These are phyloP conservation scores for Phialophora chinensis DNA, from an alignment of 2,329 filamentous ascomycete genomes.

Conservation along the genomic window DNA sequence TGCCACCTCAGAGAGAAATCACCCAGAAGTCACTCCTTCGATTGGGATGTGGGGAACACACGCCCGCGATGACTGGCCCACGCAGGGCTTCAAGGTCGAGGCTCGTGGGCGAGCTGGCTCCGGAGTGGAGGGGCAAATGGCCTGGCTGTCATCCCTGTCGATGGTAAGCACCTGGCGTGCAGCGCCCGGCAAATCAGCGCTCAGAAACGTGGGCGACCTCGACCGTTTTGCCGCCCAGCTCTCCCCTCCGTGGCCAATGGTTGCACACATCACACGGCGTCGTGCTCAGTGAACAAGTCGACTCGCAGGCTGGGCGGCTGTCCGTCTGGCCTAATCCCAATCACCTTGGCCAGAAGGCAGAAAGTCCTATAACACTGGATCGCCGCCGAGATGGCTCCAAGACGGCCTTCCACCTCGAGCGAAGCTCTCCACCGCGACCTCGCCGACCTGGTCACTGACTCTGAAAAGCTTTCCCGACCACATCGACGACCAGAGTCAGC, in stretches of 20 bases:
- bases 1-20: background rate
- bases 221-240: conserved; percentile 1
- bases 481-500: conserved; percentile 10
- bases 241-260: background rate
- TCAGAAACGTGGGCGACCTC: background rate
- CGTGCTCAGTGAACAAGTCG: background rate
- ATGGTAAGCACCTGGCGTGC: background rate
- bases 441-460: conserved; percentile 21
- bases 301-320: conserved; percentile 23
- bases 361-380: conserved; percentile 19
- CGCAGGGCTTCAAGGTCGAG: background rate
- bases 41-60: background rate
- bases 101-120: background rate
- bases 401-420: conserved; percentile 23
- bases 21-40: background rate
- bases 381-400: conserved; percentile 14
- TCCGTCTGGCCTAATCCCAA: conserved; percentile 22
- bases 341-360: conserved; percentile 7
- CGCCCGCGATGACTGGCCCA: background rate
- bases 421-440: conserved; percentile 23
- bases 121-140: background rate
- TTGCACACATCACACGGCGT: background rate
- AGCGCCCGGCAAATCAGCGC: background rate
- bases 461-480: conserved; percentile 5
- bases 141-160: background rate